These are phyloP conservation scores for Beta corolliflora DNA, from an alignment of 179 eudicot species.

Conservation along the genomic window DNA sequence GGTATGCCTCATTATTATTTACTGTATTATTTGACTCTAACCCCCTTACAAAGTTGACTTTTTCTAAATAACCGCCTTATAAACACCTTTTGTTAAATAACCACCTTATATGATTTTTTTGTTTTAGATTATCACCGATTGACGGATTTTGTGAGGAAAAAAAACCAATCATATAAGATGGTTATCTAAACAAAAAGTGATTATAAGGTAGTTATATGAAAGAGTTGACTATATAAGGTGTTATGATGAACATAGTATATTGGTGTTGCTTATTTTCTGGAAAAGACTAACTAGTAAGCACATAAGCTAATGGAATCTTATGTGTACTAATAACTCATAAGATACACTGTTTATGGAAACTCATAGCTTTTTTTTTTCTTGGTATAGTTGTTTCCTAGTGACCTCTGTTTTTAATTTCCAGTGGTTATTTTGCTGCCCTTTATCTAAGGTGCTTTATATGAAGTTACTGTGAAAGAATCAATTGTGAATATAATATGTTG, in stretches of 20 bases:
- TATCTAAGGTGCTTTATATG: not conserved
- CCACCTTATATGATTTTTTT: no score
- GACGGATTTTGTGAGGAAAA: no score
- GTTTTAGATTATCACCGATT: no score
- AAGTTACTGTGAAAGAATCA: not conserved
- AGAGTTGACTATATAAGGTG: not conserved
- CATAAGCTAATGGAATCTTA: not conserved
- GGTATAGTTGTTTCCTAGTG: not conserved
- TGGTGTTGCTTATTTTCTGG: not conserved
- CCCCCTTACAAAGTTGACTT: no score
- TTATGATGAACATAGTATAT: not conserved
- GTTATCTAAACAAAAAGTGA: no score
- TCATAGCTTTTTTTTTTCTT: not conserved
- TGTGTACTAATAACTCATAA: not conserved
- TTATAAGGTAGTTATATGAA: no score
- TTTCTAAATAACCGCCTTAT: no score
- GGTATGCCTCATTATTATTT: conserved; percentile 36
- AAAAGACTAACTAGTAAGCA: no score
- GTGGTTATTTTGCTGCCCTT: not conserved
- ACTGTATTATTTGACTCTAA: no score
- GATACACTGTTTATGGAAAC: not conserved
- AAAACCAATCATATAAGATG: no score
- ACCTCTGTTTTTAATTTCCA: not conserved
- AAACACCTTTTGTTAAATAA: no score
- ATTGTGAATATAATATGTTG: not conserved